These are phyloP conservation scores for Golovinomyces cichoracearum DNA, from an alignment of 2,329 filamentous ascomycete genomes.

Conservation along the genomic window DNA sequence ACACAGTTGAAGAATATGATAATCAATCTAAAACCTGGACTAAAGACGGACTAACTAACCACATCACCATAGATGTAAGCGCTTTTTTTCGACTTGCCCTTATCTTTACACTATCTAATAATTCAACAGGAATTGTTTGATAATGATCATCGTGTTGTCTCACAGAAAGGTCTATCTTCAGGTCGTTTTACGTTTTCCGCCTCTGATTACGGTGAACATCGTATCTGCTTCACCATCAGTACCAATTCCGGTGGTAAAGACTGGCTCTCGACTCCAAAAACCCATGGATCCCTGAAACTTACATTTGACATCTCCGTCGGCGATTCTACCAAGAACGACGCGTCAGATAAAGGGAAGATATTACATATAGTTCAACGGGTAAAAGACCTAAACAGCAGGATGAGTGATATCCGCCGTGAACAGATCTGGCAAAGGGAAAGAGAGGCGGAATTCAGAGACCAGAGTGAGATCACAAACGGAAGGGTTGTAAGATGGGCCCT, in stretches of 20 bases:
- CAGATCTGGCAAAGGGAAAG: conserved; percentile 97
- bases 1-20: conserved; percentile 64
- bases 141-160: conserved; percentile 88
- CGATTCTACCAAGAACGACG: conserved; percentile 81
- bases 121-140: conserved; percentile 56
- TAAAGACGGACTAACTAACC: conserved; percentile 49
- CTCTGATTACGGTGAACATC: conserved; percentile 83
- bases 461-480: conserved; percentile 77
- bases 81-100: neutral
- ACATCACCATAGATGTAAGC: conserved; percentile 65
- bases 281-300: conserved; percentile 57
- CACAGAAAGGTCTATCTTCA: conserved; percentile 45
- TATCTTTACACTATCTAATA: neutral
- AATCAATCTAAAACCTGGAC: conserved; percentile 40
- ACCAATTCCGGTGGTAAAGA: conserved; percentile 41
- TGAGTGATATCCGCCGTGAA: conserved; percentile 75
- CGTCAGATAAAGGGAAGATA: conserved; percentile 78
- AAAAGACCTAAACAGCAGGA: conserved; percentile 61
- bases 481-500: conserved; percentile 85
- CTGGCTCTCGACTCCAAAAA: conserved; percentile 41
- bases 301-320: conserved; percentile 80
- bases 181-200: conserved; percentile 92
- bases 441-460: conserved; percentile 92
- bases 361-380: conserved; percentile 70
- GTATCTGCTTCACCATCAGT: conserved; percentile 73